phyloP scores from a whole-genome alignment of 805 yeast genomes.

The Kazachstania africana region DNA sequence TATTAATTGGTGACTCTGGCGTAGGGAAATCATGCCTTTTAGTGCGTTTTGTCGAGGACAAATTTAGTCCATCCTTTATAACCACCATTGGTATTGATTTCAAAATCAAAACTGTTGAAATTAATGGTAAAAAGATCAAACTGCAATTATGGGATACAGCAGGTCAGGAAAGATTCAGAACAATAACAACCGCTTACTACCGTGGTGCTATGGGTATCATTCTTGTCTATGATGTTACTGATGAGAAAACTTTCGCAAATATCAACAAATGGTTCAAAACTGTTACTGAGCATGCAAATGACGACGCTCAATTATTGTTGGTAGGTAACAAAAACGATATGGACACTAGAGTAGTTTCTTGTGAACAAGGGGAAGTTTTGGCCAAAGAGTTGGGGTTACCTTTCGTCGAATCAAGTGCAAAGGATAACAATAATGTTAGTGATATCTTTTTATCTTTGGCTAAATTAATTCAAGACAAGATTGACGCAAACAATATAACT shows the following conservation, averaged over 20 bases:
- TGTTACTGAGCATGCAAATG: slow-evolving; percentile 91
- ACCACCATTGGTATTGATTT: slow-evolving; percentile 97
- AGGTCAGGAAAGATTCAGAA: slow-evolving; percentile 88
- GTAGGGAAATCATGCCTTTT: slow-evolving; percentile 83
- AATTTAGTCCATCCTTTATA: slow-evolving; percentile 90
- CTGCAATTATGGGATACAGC: slow-evolving; percentile 96
- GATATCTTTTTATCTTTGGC: slow-evolving; percentile 85
- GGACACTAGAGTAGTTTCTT: slow-evolving; percentile 70
- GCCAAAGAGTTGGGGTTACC: slow-evolving; percentile 82
- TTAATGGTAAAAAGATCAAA: slow-evolving; percentile 84
- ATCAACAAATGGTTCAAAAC: slow-evolving; percentile 91
- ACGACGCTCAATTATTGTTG: slow-evolving; percentile 86
- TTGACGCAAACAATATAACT: slow-evolving; percentile 36
- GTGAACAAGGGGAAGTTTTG: slow-evolving; percentile 80
- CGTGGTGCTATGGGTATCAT: slow-evolving; percentile 85
- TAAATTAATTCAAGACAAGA: slow-evolving; percentile 69
- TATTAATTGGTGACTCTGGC: slow-evolving; percentile 87
- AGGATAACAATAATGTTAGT: slow-evolving; percentile 82
- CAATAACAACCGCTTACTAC: slow-evolving; percentile 85
- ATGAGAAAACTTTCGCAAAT: slow-evolving; percentile 82
- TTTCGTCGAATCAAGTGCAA: slow-evolving; percentile 91
- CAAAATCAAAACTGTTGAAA: slow-evolving; percentile 89
- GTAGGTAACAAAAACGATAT: slow-evolving; percentile 96
- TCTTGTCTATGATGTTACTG: slow-evolving; percentile 72
- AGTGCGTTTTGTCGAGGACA: slow-evolving; percentile 88